Evolutionary conservation across 139 green algal species (phyloP).

Genomic region (Eudorina sp.): DNA sequence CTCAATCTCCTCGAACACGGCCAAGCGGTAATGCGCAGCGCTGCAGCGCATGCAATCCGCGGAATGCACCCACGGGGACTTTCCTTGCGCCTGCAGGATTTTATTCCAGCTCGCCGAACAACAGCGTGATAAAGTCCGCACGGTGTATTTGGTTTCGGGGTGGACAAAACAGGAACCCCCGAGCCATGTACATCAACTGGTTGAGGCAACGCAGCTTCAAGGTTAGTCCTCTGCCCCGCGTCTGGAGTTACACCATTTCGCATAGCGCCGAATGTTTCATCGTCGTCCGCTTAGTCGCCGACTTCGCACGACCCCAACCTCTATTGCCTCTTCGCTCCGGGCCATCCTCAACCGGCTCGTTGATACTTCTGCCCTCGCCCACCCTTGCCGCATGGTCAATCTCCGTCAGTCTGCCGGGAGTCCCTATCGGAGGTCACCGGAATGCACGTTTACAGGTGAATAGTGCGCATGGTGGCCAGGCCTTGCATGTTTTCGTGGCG

Average conservation of each 20-base stretch:
- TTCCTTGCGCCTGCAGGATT: not conserved
- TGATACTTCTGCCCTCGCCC: not conserved
- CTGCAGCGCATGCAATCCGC: not conserved
- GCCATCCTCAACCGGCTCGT: too few relatives aligned
- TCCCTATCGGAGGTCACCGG: slow-evolving; percentile 5
- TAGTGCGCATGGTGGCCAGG: not conserved
- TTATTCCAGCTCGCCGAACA: slow-evolving; percentile 47
- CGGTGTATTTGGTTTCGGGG: slow-evolving; percentile 38
- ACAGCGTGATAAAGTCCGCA: slow-evolving; percentile 39
- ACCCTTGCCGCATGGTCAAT: too few relatives aligned
- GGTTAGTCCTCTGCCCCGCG: too few relatives aligned
- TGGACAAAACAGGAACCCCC: slow-evolving; percentile 26
- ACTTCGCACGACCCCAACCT: too few relatives aligned
- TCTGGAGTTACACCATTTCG: too few relatives aligned
- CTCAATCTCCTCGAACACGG: slow-evolving; percentile 45
- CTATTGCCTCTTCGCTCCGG: too few relatives aligned
- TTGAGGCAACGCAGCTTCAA: slow-evolving; percentile 25
- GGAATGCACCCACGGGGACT: not conserved
- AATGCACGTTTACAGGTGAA: slow-evolving; percentile 46
- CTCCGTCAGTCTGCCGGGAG: slow-evolving; percentile 4
- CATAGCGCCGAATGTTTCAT: too few relatives aligned
- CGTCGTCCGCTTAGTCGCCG: too few relatives aligned
- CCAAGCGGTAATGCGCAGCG: slow-evolving; percentile 20
- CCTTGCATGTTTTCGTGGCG: not conserved
- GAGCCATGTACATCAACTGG: slow-evolving; percentile 32